These are phyloP conservation scores for Xylariaceae sp. DNA, from an alignment of 2,329 filamentous ascomycete species.

Conservation along the genomic window DNA sequence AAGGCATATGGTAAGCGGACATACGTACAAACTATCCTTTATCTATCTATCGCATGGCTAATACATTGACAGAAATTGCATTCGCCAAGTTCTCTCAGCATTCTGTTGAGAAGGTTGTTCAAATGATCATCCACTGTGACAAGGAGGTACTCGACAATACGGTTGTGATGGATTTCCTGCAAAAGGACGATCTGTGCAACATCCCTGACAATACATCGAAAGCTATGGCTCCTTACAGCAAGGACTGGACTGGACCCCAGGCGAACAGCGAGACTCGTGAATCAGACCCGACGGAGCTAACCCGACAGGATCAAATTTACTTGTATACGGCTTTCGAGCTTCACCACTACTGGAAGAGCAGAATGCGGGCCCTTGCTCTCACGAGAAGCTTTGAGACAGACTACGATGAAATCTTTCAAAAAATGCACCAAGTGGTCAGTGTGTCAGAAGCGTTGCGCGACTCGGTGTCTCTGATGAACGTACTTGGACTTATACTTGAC, in stretches of 20 bases:
- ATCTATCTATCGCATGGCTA: slow-evolving; percentile 21
- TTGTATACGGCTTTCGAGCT: slow-evolving; percentile 89
- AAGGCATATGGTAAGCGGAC: slow-evolving; percentile 69
- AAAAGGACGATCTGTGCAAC: slow-evolving; percentile 87
- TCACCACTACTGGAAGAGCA: slow-evolving; percentile 97
- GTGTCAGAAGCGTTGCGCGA: slow-evolving; percentile 88
- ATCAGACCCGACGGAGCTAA: slow-evolving; percentile 81
- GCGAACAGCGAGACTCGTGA: slow-evolving; percentile 75
- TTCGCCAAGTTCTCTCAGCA: slow-evolving; percentile 88
- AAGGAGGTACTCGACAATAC: slow-evolving; percentile 79
- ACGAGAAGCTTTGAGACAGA: slow-evolving; percentile 81
- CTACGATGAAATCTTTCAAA: slow-evolving; percentile 85
- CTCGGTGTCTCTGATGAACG: slow-evolving; percentile 91
- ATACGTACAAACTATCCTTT: neutral
- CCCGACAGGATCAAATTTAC: slow-evolving; percentile 92
- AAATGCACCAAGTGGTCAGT: slow-evolving; percentile 78
- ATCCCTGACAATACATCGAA: slow-evolving; percentile 89
- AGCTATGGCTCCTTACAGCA: slow-evolving; percentile 90
- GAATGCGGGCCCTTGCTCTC: slow-evolving; percentile 85
- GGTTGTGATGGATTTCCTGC: slow-evolving; percentile 95
- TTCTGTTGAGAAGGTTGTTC: slow-evolving; percentile 78
- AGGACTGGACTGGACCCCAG: slow-evolving; percentile 90
- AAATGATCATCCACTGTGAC: slow-evolving; percentile 95
- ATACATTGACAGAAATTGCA: slow-evolving; percentile 64
- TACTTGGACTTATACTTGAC: slow-evolving; percentile 90